Evolutionary conservation across 2,329 filamentous ascomycete species (phyloP), one percentile per base, ranked within the genome.

Genomic region (Helminthosporium solani): DNA sequence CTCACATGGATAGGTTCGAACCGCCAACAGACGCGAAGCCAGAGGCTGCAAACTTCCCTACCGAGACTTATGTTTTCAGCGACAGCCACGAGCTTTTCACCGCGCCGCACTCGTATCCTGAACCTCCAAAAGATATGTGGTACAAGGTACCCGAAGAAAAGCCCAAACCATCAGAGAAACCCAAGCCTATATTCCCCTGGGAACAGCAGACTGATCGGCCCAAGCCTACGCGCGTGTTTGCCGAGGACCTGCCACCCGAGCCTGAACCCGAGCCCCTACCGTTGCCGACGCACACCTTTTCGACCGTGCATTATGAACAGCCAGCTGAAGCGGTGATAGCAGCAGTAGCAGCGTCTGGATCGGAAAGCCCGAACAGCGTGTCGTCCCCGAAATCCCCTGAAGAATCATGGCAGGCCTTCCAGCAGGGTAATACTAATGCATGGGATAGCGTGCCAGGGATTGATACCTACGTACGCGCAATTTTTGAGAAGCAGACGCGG

Each of bases 361-460:
- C 42, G 11, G 46, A 49, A 7, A 56, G 52, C 41, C 52, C 58
- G 44, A 44, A 42, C 27, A 42, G 41, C 33, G 35, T 52, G 21
- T 53, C 59, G 46, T 53, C 57, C 6, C 63, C 64, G 27, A 59
- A 53, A 38, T 50, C 60, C 40, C 50, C 61, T 53, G 73, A 80
- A 39, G 78, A 85, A 60, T 79, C 84, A 16, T 95, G 88, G 88
- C 80, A 83, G 52, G 78, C 78, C 37, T 96, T 87, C 67, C 77
- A 82, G n/a, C 80, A 84, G 37, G 82, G 78, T 27, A 64, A 42
- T 40, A 63, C 54, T 42, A 99, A 97, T 69, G 91, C 90, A 14
- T 99, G 94, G 94, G 94, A 99, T 61, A 88, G 89, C 42, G 81
- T 95, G 42, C 88, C 88, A 11, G 87, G 89, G 55, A 99, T 99